Base-by-base conservation (phyloP, 305 asterid genomes). In the Stenogyne calaminthoides region DNA sequence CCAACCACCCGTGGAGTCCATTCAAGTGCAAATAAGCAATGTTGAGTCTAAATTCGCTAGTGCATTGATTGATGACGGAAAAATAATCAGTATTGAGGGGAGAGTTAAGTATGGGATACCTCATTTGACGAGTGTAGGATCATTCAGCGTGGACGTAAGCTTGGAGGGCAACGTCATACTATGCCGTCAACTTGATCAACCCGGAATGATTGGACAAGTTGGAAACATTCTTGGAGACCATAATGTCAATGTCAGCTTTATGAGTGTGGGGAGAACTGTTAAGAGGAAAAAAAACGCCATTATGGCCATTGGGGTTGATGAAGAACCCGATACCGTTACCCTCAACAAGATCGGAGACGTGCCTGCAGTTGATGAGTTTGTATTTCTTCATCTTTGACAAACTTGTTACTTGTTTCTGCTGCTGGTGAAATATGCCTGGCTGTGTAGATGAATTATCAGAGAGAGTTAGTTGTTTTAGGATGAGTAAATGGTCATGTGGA, bases 231-330 rank as follows among this genome's bases (percentile, higher is more conserved):
- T 91, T 16, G 96, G 84, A 0, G 88, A 85, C 86, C 51, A 74
- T 54, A 88, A 88, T 71, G 96, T 89, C 72, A 92, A 90, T 65
- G 97, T 89, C 75, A 92, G 90, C 71, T 92, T 87, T 74, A 92
- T 92, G 98, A 92, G 98, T 44, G 98, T 92, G 67, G 92, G 96
- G 20, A 85, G 98, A 76, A 90, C 84, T 55, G 82, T 65, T 34
- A 84, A 73, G 90, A 80, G 91, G 78, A 85, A 80, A n/a, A n/a
- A n/a, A 9, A 86, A 77, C 74, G 98, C 96, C 3, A 88, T 92
- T 64, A 92, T 92, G 98, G 96, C 96, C 7, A 92, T 90, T 49
- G 98, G 96, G 39, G 96, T 92, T 14, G 98, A 92, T 55, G 96
- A 92, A 69, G 90, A 88, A 72, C 98, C 96, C 0, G 84, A 80